Evolutionary conservation across 768 basidiomycete genomes (phyloP), one percentile per base, ranked within the genome.

Genomic region (Macrolepiota albuminosa): DNA sequence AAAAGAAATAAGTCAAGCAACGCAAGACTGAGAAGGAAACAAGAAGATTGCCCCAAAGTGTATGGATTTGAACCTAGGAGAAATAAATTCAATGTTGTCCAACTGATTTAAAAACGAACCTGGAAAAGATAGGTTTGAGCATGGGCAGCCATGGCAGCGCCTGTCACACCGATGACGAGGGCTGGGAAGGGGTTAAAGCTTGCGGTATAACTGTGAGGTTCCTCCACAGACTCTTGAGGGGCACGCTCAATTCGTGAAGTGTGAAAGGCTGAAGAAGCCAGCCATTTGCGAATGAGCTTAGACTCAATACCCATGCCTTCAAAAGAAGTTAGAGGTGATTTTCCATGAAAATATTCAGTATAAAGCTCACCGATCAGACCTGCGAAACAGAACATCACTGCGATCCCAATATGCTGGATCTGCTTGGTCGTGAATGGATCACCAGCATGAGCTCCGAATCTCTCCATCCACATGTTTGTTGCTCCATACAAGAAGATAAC

Each of bases 381-480:
- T 26, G 91, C 93, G 67, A 93, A 95, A 85, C 92, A 95, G 72
- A 95, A 97, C 93, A 95, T 95, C 63, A 88, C 91, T 66, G 95
- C 95, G 63, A 98, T 97, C 57, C 88, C 84, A 57, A 96, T 95
- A 67, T 98, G 96, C 68, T 98, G 93, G 16, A 97, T 84, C 69
- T 97, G 84, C 72, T 94, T 96, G 29, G 93, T 89, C 1, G 91
- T 90, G 74, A 82, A 96, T 14, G 95, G 91, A 68, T 88, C 87
- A 14, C 91, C 92, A 0, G 89, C 74, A 16, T 81, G 73, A 1
- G 87, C 91, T 3, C 95, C 95, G 64, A 96, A 91, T 45, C 96
- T 84, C 73, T 98, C 96, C 91, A 98, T 93, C 93, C 93, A 98
- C 16, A 90, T 93, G 70, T 98, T 96, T 46, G 93, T 89, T 37